Conservation (phyloP, 129 eudicot genomes). For the Chrysanthemum seticuspe region DNA sequence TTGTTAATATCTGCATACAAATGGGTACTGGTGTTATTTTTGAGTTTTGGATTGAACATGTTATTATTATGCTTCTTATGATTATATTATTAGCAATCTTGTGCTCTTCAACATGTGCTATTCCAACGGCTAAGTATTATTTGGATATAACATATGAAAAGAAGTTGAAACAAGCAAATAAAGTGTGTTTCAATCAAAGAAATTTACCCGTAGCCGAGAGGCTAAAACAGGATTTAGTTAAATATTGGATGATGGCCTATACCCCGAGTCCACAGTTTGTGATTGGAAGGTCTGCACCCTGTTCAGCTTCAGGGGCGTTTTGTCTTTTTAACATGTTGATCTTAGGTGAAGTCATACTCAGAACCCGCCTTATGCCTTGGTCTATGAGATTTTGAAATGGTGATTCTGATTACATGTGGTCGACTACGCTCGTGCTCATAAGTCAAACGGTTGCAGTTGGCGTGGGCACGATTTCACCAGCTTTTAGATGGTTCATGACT, state of each 20-base stretch:
- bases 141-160: constrained; percentile 44
- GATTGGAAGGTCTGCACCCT: constrained; percentile 50
- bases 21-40: constrained; percentile 48
- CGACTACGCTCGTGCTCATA: constrained; percentile 38
- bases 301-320: constrained; percentile 57
- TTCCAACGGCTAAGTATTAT: constrained; percentile 51
- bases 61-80: constrained; percentile 41
- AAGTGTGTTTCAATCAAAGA: constrained; percentile 29
- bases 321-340: constrained; percentile 38
- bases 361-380: constrained; percentile 39
- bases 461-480: constrained; percentile 59
- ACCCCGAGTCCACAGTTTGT: constrained; percentile 61
- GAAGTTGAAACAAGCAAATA: constrained; percentile 36
- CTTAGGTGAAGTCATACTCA: constrained; percentile 38
- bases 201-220: constrained; percentile 19
- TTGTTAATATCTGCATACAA: constrained; percentile 53
- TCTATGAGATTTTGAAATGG: constrained; percentile 42
- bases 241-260: constrained; percentile 66
- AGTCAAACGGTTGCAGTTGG: constrained; percentile 46
- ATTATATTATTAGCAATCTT: constrained; percentile 47
- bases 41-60: constrained; percentile 47
- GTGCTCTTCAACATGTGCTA: constrained; percentile 46
- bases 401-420: constrained; percentile 56
- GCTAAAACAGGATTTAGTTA: constrained; percentile 34
- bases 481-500: constrained; percentile 58